phyloP scores from a whole-genome alignment of 805 yeast species.

The Saturnispora halmiae region DNA sequence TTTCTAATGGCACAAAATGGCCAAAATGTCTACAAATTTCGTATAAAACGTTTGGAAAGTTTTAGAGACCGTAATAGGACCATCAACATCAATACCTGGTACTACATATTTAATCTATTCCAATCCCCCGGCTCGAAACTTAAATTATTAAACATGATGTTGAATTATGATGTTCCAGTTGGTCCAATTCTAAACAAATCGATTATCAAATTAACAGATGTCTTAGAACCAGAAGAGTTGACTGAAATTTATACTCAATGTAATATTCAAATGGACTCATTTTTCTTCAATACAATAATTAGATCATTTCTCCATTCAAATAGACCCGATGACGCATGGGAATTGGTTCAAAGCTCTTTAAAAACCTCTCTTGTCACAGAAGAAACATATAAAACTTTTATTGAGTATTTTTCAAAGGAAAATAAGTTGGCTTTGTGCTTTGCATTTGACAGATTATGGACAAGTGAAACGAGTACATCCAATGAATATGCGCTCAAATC shows the following conservation, averaged over 20 bases:
- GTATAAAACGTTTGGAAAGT: constrained; percentile 17
- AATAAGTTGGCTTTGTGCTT: constrained; percentile 20
- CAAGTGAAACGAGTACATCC: constrained; percentile 10
- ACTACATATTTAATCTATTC: constrained; percentile 19
- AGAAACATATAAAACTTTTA: constrained; percentile 19
- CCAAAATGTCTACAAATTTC: constrained; percentile 13
- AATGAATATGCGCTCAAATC: constrained; percentile 14
- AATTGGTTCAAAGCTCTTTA: constrained; percentile 7
- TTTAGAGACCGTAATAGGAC: constrained; percentile 10
- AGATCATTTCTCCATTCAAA: constrained; percentile 15
- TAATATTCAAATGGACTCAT: constrained; percentile 13
- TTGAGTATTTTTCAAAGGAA: constrained; percentile 16
- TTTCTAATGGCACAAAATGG: constrained; percentile 16
- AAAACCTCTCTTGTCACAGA: constrained; percentile 11
- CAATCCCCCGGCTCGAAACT: constrained; percentile 15
- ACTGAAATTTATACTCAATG: constrained; percentile 13
- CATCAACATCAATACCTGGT: constrained; percentile 26
- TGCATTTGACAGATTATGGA: constrained; percentile 21
- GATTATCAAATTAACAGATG: constrained; percentile 13
- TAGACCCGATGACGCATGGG: constrained; percentile 17
- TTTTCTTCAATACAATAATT: constrained; percentile 19
- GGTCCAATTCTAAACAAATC: constrained; percentile 21
- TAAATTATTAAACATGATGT: constrained; percentile 20
- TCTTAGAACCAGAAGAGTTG: constrained; percentile 14
- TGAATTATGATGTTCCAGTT: constrained; percentile 15